phyloP scores from a whole-genome alignment of 768 basidiomycete genomes.

The Austroboletus eburneus region DNA sequence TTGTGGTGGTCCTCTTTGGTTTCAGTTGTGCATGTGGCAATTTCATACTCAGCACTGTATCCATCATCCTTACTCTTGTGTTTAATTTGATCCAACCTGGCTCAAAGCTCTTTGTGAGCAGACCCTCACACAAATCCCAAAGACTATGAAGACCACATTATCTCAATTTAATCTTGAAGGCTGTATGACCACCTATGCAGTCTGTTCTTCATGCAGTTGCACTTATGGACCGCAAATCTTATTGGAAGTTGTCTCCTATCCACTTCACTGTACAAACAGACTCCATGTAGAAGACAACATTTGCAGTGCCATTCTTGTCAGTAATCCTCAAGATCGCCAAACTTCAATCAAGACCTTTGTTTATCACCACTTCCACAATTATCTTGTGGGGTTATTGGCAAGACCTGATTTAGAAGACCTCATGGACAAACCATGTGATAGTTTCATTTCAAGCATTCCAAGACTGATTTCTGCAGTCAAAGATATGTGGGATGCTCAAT shows the following conservation, averaged over 20 bases:
- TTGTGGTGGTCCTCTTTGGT: not conserved
- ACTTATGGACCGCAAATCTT: not conserved
- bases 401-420: not conserved
- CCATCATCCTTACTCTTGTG: too few relatives aligned
- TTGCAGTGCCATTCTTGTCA: not conserved
- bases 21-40: not conserved
- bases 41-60: too few relatives aligned
- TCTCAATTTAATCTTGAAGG: not conserved
- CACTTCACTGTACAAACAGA: not conserved
- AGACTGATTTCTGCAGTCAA: not conserved
- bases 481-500: conserved; percentile 5
- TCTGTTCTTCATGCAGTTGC: not conserved
- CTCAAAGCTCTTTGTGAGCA: too few relatives aligned
- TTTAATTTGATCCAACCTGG: too few relatives aligned
- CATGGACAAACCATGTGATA: conserved; percentile 1
- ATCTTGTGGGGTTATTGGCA: not conserved
- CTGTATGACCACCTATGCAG: not conserved
- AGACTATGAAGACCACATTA: not conserved
- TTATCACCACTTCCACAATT: conserved; percentile 7
- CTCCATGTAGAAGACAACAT: not conserved
- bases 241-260: not conserved
- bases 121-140: too few relatives aligned
- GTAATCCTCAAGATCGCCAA: not conserved
- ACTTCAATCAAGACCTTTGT: conserved; percentile 4
- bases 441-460: not conserved